Evolutionary conservation across 371 early-diverging fungal species (phyloP), one percentile per base, ranked within the genome.

Genomic region (Mortierella sp.): DNA sequence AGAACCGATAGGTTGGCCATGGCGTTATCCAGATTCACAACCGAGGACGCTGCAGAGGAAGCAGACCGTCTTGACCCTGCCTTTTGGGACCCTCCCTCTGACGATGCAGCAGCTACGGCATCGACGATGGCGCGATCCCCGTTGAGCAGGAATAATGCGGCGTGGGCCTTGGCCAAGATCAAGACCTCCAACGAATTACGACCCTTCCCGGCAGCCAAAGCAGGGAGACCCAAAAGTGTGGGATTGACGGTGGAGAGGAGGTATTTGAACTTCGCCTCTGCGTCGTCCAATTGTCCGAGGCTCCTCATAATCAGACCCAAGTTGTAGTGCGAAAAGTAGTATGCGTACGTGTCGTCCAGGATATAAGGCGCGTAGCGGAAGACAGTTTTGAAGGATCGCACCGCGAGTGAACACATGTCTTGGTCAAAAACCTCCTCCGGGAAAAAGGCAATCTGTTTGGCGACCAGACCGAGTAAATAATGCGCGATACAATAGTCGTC

Each of bases 281-380:
- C 85, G 24, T 63, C 55, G 42, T 81, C 75, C n/a, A 79, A n/a
- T 21, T 73, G 71, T 0, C 85, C 85, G 7, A 81, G 77, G 9
- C 79, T 60, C 77, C 79, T 77, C 74, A 85, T 47, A 28, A 85
- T 85, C 26, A 81, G 45, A 0, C 85, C 85, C 50, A 85, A 13
- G n/a, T 81, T 81, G 75, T 79, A 85, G 45, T 85, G 85, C 52
- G 85, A 60, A 54, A 85, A 79, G 72, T 85, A 85, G 70, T 85
- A 85, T 13, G 79, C 77, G 31, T 85, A 85, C 0, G 85, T 85
- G 24, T 85, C 85, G 63, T 85, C 85, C 75, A 77, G 76, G 77
- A 85, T 81, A 47, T 85, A 85, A 2, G 85, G 85, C 48, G 85
- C 82, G 45, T 85, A 85, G 1, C 85, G 81, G 42, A 85, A 85